phyloP scores from a whole-genome alignment of 257 asterid genomes.

The Verbena officinalis region DNA sequence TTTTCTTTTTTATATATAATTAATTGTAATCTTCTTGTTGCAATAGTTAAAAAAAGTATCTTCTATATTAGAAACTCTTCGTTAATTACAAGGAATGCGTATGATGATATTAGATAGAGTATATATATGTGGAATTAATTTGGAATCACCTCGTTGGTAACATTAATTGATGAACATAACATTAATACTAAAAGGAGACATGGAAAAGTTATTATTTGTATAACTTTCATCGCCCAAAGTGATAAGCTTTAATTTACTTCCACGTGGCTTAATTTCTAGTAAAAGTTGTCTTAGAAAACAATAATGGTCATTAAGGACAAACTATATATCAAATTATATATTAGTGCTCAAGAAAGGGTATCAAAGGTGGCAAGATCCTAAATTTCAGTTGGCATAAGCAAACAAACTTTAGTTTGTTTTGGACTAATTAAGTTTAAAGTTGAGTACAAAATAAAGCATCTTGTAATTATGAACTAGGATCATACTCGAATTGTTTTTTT shows the following conservation, averaged over 20 bases:
- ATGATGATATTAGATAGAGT: too few relatives aligned
- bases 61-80: too few relatives aligned
- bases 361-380: conserved; percentile 51
- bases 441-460: conserved; percentile 51
- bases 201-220: background rate
- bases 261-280: conserved; percentile 22
- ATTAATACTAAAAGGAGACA: too few relatives aligned
- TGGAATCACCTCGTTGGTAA: too few relatives aligned
- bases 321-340: too few relatives aligned
- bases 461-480: conserved; percentile 26
- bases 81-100: too few relatives aligned
- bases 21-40: too few relatives aligned
- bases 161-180: too few relatives aligned
- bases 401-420: conserved; percentile 22
- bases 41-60: too few relatives aligned
- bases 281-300: background rate
- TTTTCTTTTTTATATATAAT: too few relatives aligned
- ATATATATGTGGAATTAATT: too few relatives aligned
- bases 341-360: conserved; percentile 29
- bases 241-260: background rate
- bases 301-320: conserved; percentile 24
- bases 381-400: conserved; percentile 21
- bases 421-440: conserved; percentile 13
- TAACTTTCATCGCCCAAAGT: conserved; percentile 22
- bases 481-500: background rate